Evolutionary conservation across 2,329 filamentous ascomycete genomes (phyloP).

Genomic region (Phyllosticta ampelicida): DNA sequence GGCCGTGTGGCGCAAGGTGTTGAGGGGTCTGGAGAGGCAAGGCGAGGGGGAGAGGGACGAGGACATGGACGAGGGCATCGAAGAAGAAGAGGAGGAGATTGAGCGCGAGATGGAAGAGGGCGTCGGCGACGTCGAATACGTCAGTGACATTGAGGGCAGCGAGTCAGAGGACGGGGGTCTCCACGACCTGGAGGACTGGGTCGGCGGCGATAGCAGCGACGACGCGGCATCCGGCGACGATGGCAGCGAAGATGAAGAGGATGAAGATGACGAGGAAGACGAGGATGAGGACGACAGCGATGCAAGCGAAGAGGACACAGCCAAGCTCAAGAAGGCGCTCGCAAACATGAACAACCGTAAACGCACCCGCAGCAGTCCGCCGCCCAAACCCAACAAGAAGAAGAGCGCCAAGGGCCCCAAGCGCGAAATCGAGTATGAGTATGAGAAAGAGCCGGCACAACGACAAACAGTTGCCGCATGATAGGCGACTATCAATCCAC

Average conservation of each 20-base stretch:
- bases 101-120: conserved; percentile 56
- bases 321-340: conserved; percentile 46
- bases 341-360: conserved; percentile 34
- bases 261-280: conserved; percentile 42
- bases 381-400: conserved; percentile 49
- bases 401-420: conserved; percentile 42
- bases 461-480: conserved; percentile 21
- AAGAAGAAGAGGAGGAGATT: conserved; percentile 58
- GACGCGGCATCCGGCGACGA: conserved; percentile 51
- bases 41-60: conserved; percentile 75
- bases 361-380: conserved; percentile 44
- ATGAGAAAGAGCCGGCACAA: conserved; percentile 48
- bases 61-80: conserved; percentile 79
- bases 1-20: conserved; percentile 92
- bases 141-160: conserved; percentile 74
- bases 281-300: conserved; percentile 45
- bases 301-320: conserved; percentile 44
- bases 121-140: conserved; percentile 76
- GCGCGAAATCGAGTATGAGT: conserved; percentile 70
- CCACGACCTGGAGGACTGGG: conserved; percentile 76
- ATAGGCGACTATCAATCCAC: neutral
- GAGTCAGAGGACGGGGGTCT: conserved; percentile 64
- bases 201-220: conserved; percentile 57
- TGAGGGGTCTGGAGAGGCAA: conserved; percentile 77
- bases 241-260: conserved; percentile 33